Evolutionary conservation across 768 basidiomycete genomes (phyloP).

Genomic region (Lactifluus pinguis): DNA sequence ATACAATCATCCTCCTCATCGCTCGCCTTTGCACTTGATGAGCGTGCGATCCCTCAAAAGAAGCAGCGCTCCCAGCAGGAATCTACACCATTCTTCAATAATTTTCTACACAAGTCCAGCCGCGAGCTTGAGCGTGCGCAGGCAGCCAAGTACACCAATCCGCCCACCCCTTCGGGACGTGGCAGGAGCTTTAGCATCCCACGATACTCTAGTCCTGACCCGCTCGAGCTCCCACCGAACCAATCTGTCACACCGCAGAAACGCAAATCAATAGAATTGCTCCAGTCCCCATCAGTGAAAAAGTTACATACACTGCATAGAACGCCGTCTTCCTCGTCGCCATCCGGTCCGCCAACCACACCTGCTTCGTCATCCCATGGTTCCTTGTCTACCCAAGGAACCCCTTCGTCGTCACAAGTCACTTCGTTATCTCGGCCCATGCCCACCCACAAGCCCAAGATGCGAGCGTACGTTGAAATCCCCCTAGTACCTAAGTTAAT

Average conservation of each 20-base stretch:
- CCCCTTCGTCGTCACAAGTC: neutral
- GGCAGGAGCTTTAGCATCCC: slow-evolving; percentile 26
- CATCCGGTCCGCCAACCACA: slow-evolving; percentile 10
- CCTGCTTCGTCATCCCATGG: slow-evolving; percentile 16
- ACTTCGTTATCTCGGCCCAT: slow-evolving; percentile 2
- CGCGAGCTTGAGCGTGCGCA: slow-evolving; percentile 31
- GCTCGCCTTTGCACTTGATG: slow-evolving; percentile 62
- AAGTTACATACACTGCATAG: slow-evolving; percentile 34
- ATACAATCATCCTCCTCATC: slow-evolving; percentile 64
- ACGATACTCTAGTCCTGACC: slow-evolving; percentile 20
- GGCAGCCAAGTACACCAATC: slow-evolving; percentile 22
- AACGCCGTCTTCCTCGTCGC: slow-evolving; percentile 14
- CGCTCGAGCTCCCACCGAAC: slow-evolving; percentile 22
- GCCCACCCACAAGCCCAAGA: slow-evolving; percentile 19
- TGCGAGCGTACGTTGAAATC: slow-evolving; percentile 25
- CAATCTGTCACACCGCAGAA: slow-evolving; percentile 53
- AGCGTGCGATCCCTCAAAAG: slow-evolving; percentile 27
- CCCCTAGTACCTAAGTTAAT: slow-evolving; percentile 23
- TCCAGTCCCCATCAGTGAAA: slow-evolving; percentile 57
- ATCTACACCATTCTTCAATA: slow-evolving; percentile 55
- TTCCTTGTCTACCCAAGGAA: slow-evolving; percentile 5
- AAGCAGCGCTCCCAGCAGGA: slow-evolving; percentile 43
- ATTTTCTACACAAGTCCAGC: slow-evolving; percentile 51
- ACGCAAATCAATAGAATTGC: slow-evolving; percentile 51
- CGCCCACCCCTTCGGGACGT: slow-evolving; percentile 16